Conservation (phyloP, 768 basidiomycete genomes). For the Omphalotus guepiniiformis region DNA sequence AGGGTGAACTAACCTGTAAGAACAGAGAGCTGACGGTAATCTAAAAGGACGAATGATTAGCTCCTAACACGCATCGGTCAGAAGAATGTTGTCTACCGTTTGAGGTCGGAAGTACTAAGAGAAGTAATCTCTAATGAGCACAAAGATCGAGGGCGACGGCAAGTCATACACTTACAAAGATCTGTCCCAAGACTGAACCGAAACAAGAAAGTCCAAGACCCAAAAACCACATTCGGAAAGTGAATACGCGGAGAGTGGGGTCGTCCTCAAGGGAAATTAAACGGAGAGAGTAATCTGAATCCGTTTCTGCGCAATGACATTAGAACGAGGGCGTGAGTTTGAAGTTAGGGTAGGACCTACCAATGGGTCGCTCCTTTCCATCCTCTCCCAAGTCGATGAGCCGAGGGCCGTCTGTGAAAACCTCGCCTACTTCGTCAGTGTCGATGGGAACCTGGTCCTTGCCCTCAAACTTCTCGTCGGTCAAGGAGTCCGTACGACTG, state of each 20-base stretch:
- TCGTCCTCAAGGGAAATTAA: conserved; percentile 53
- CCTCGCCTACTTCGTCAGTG: conserved; percentile 15
- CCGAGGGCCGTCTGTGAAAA: conserved; percentile 14
- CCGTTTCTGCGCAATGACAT: conserved; percentile 30
- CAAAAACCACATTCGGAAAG: conserved; percentile 54
- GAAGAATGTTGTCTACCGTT: background rate
- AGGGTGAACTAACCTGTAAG: conserved; percentile 23
- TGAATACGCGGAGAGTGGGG: conserved; percentile 43
- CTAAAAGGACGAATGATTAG: conserved; percentile 9
- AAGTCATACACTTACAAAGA: conserved; percentile 33
- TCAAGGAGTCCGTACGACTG: conserved; percentile 4
- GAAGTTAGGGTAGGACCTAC: conserved; percentile 19
- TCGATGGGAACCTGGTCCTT: conserved; percentile 6
- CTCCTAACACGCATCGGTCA: background rate
- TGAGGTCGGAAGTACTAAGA: conserved; percentile 40
- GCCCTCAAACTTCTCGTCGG: conserved; percentile 12
- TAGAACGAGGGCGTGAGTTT: background rate
- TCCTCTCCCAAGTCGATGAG: conserved; percentile 40
- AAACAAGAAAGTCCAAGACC: conserved; percentile 53
- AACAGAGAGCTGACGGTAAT: conserved; percentile 37
- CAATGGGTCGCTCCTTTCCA: conserved; percentile 48
- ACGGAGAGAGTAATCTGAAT: conserved; percentile 41
- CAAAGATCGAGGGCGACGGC: background rate
- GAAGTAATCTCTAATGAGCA: conserved; percentile 18
- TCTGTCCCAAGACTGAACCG: conserved; percentile 46